A percentile compares a stretch with the other conserved stretches of the same genome.
These are phyloP conservation scores for Nadsonia fulvescens DNA, from an alignment of 805 yeast species.

Conservation along the genomic window DNA sequence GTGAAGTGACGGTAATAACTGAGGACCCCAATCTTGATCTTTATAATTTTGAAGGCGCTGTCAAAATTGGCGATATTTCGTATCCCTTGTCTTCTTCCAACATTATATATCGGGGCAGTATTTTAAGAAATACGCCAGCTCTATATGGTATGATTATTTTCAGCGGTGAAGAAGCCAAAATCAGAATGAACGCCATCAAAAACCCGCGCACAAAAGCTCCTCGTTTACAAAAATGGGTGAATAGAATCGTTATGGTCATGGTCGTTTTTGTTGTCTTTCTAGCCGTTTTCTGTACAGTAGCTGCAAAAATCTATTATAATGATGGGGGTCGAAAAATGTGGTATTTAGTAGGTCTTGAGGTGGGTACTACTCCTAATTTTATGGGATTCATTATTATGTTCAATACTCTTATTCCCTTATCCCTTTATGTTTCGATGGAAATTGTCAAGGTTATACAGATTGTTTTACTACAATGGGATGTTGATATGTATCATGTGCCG, in stretches of 20 bases:
- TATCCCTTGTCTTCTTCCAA: slow-evolving; percentile 64
- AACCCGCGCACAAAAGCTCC: slow-evolving; percentile 90
- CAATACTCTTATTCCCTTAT: slow-evolving; percentile 86
- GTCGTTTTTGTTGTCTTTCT: slow-evolving; percentile 59
- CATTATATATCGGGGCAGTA: slow-evolving; percentile 79
- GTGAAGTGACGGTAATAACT: slow-evolving; percentile 30
- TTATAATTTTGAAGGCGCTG: slow-evolving; percentile 72
- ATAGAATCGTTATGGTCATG: slow-evolving; percentile 73
- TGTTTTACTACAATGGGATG: slow-evolving; percentile 65
- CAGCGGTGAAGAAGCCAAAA: slow-evolving; percentile 91
- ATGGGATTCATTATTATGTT: slow-evolving; percentile 97
- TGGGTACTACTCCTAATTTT: slow-evolving; percentile 71
- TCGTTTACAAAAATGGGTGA: slow-evolving; percentile 66
- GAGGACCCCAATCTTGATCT: slow-evolving; percentile 90
- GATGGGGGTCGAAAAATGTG: slow-evolving; percentile 31
- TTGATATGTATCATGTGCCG: slow-evolving; percentile 80
- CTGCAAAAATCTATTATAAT: slow-evolving; percentile 37
- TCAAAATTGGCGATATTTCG: slow-evolving; percentile 20
- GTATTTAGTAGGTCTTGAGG: slow-evolving; percentile 61
- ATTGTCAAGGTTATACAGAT: slow-evolving; percentile 81
- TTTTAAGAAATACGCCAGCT: slow-evolving; percentile 64
- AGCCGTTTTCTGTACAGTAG: slow-evolving; percentile 70
- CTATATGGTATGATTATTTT: slow-evolving; percentile 70
- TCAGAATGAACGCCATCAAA: slow-evolving; percentile 83
- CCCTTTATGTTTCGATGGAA: slow-evolving; percentile 92